Evolutionary conservation across 2,329 filamentous ascomycete genomes (phyloP).

Genomic region (Alternaria longipes): DNA sequence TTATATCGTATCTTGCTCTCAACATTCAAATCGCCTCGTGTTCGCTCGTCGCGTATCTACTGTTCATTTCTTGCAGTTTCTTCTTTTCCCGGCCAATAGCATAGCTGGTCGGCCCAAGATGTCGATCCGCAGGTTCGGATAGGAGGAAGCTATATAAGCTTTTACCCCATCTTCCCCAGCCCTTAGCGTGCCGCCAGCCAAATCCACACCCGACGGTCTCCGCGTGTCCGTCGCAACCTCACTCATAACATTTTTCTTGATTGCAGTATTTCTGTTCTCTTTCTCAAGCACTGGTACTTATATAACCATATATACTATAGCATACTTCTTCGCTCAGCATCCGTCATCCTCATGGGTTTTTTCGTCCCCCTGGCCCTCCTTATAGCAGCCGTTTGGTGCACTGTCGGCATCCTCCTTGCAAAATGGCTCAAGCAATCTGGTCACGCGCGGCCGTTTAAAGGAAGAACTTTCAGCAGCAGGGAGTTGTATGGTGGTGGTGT

Average conservation of each 20-base stretch:
- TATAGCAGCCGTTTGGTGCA: conserved; percentile 27
- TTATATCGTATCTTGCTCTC: neutral
- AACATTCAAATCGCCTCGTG: neutral
- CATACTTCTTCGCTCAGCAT: neutral
- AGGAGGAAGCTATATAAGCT: neutral
- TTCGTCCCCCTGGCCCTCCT: conserved; percentile 26
- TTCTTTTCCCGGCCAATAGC: neutral
- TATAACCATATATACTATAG: neutral
- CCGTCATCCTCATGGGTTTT: conserved; percentile 8
- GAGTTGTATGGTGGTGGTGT: conserved; percentile 21
- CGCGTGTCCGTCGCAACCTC: neutral
- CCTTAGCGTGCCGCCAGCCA: neutral
- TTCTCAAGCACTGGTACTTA: neutral
- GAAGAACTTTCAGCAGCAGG: conserved; percentile 8
- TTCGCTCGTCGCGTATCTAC: too few species aligned
- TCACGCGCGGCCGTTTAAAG: conserved; percentile 23
- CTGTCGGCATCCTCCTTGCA: conserved; percentile 29
- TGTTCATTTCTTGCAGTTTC: too few species aligned
- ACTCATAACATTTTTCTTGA: neutral
- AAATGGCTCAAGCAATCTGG: conserved; percentile 32
- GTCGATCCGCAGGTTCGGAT: neutral
- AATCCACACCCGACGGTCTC: neutral
- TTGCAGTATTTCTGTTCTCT: too few species aligned
- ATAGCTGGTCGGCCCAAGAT: neutral
- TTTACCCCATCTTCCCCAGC: conserved; percentile 3